Evolutionary conservation across 108 stramenopile genomes (phyloP), one percentile per base, ranked within the genome.

Genomic region (Mayamaea pseudoterrestris): DNA sequence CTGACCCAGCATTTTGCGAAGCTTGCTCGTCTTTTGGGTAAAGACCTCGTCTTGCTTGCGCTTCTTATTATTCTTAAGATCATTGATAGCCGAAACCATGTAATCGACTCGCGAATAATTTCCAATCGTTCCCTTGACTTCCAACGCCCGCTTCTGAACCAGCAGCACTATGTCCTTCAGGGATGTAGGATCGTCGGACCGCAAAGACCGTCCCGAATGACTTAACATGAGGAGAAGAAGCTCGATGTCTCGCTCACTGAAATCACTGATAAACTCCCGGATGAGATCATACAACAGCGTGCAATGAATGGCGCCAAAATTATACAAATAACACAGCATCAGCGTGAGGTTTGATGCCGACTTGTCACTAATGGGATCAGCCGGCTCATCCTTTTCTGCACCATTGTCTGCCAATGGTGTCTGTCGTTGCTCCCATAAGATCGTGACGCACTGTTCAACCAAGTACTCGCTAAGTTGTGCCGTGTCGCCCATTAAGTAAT

Each of bases 61-160:
- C 28, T 73, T 73, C 55, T 88, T 93, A 58, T 96, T 96, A 53
- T 93, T 93, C 58, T 93, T 94, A 50, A 94, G 56, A 57, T 93
- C 93, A 31, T 68, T 78, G 23, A 96, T 87, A 5, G 90, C 83
- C 27, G 89, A 73, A 26, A 96, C 57, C 85, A 96, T 90, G 60
- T 66, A 91, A 29, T 83, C 60, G 3, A 86, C 67, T 7, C 93
- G 75, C 23, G 86, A 78, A 8, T 80, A 66, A 8, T 36, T 29
- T 11, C 40, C 35, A 40, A 23, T 53, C 14, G 14, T 52, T 16
- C 49, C 51, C 21, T 66, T 57, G 29, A 58, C 47, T 23, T 58
- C 25, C 5, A 24, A 24, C 18, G 74, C 58, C 18, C 70, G 69
- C 27, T 78, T 76, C 47, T 90, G 86, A 8, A 96, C 95, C 18